phyloP scores from a whole-genome alignment of 2,329 filamentous ascomycete genomes.

The Fusarium lyarnte region DNA sequence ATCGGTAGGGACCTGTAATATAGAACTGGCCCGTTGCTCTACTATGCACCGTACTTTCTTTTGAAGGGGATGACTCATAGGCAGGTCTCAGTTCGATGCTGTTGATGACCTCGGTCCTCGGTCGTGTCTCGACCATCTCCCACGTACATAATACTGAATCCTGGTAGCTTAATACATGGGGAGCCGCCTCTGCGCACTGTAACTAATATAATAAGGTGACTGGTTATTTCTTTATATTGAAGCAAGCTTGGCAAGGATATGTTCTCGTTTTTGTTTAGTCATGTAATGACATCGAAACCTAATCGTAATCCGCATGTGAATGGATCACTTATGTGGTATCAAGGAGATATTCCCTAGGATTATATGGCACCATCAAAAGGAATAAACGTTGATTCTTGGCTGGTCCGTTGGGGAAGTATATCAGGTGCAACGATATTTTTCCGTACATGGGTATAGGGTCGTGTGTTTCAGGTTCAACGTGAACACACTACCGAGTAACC shows the following conservation, averaged over 20 bases:
- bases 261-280: background rate
- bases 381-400: slow-evolving; percentile 4
- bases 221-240: background rate
- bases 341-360: slow-evolving; percentile 21
- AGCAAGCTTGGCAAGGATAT: background rate
- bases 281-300: background rate
- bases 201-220: background rate
- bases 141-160: slow-evolving; percentile 2
- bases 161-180: slow-evolving; percentile 1
- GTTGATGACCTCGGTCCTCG: background rate
- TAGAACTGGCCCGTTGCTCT: slow-evolving; percentile 1
- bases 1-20: slow-evolving; percentile 21
- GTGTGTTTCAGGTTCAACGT: slow-evolving; percentile 40
- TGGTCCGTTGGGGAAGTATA: slow-evolving; percentile 3
- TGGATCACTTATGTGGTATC: slow-evolving; percentile 14
- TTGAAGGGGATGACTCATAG: background rate
- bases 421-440: slow-evolving; percentile 15
- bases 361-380: slow-evolving; percentile 1
- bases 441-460: slow-evolving; percentile 16
- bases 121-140: background rate
- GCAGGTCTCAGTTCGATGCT: background rate
- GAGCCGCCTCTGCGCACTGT: background rate
- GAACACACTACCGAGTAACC: slow-evolving; percentile 14
- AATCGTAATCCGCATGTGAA: background rate
- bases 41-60: background rate